Percentiles rank a stretch among this genome's conserved stretches.
These are phyloP conservation scores for Paulownia fortunei DNA, from an alignment of 257 asterid species.

Conservation along the genomic window DNA sequence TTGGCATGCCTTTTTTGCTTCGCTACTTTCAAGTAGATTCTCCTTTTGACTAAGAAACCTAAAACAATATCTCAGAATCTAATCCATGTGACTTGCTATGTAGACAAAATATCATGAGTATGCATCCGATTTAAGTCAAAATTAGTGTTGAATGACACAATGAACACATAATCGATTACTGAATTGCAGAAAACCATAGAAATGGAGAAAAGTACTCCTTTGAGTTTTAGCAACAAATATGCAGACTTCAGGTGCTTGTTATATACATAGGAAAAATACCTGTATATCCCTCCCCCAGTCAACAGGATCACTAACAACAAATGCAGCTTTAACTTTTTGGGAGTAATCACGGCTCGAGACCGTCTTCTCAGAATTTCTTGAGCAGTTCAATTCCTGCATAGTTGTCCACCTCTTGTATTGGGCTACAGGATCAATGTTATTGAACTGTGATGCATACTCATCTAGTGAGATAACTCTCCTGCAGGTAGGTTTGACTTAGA, in stretches of 20 bases:
- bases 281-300: conserved; percentile 79
- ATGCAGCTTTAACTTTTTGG: conserved; percentile 57
- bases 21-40: not conserved
- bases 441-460: conserved; percentile 56
- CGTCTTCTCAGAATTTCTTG: conserved; percentile 28
- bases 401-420: conserved; percentile 64
- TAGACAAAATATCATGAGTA: not conserved
- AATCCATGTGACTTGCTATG: too few relatives aligned
- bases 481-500: conserved; percentile 30
- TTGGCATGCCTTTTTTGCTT: not conserved
- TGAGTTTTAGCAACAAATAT: not conserved
- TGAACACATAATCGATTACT: too few relatives aligned
- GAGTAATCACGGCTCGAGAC: conserved; percentile 29
- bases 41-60: not conserved
- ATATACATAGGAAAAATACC: conserved; percentile 32
- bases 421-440: conserved; percentile 65
- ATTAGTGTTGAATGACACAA: too few relatives aligned
- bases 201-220: not conserved
- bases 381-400: conserved; percentile 31
- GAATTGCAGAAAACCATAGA: not conserved
- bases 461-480: conserved; percentile 68
- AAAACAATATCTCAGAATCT: not conserved
- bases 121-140: not conserved
- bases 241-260: not conserved
- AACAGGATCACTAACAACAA: conserved; percentile 70